Evolutionary conservation across 805 yeast genomes (phyloP).

Genomic region (Candida michaelii): DNA sequence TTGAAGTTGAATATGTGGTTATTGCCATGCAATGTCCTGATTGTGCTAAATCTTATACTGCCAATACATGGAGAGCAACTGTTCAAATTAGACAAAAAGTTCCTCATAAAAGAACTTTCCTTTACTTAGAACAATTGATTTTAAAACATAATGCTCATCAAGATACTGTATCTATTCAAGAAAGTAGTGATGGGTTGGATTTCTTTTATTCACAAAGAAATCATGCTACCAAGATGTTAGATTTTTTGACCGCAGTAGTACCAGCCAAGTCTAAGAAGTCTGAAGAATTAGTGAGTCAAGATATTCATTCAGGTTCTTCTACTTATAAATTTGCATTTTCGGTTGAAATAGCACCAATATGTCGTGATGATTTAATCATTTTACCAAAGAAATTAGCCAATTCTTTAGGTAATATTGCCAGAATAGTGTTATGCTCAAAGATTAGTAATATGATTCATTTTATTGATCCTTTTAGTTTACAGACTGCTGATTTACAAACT

Average conservation of each 20-base stretch:
- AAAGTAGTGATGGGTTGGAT: constrained; percentile 91
- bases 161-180: constrained; percentile 91
- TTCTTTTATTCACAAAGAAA: constrained; percentile 85
- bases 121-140: constrained; percentile 93
- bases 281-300: constrained; percentile 87
- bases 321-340: constrained; percentile 89
- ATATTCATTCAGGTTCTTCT: constrained; percentile 87
- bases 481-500: constrained; percentile 72
- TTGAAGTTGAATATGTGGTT: constrained; percentile 92
- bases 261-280: constrained; percentile 84
- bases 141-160: constrained; percentile 90
- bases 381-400: constrained; percentile 85
- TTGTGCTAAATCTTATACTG: constrained; percentile 96
- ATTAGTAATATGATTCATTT: constrained; percentile 82
- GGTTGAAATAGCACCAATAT: constrained; percentile 91
- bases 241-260: constrained; percentile 79
- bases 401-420: constrained; percentile 77
- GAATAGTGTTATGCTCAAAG: constrained; percentile 81
- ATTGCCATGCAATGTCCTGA: constrained; percentile 97
- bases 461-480: constrained; percentile 79
- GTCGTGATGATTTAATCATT: constrained; percentile 94
- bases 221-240: constrained; percentile 93
- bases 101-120: constrained; percentile 92
- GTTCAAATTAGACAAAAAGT: constrained; percentile 98
- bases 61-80: constrained; percentile 97